A percentile compares a stretch with the other conserved stretches of the same genome.
These are phyloP conservation scores for Phialophora chinensis DNA, from an alignment of 2,329 filamentous ascomycete genomes.

Conservation along the genomic window DNA sequence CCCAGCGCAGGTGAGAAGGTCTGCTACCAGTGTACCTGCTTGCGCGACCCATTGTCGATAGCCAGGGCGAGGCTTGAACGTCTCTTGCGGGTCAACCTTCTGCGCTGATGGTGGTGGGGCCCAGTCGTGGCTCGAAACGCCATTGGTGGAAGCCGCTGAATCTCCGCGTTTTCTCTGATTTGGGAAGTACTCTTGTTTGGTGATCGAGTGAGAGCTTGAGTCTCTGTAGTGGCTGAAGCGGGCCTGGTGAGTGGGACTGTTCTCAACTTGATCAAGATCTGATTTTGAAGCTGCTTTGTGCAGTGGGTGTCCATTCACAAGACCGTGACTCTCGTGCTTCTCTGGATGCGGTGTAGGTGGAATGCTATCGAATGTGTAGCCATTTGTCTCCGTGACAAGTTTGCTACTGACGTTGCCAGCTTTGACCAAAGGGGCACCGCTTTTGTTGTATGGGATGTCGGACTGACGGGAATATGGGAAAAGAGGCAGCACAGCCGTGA, in stretches of 20 bases:
- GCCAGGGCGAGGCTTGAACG: slow-evolving; percentile 82
- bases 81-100: slow-evolving; percentile 50
- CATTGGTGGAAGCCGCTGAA: slow-evolving; percentile 45
- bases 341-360: slow-evolving; percentile 82
- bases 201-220: slow-evolving; percentile 39
- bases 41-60: slow-evolving; percentile 99
- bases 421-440: slow-evolving; percentile 83
- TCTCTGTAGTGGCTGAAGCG: slow-evolving; percentile 48
- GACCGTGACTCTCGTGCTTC: slow-evolving; percentile 67
- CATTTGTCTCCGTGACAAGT: slow-evolving; percentile 47
- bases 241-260: slow-evolving; percentile 50
- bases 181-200: slow-evolving; percentile 49
- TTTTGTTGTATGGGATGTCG: slow-evolving; percentile 96
- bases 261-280: slow-evolving; percentile 64
- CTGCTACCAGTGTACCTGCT: slow-evolving; percentile 90
- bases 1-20: slow-evolving; percentile 91
- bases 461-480: slow-evolving; percentile 98
- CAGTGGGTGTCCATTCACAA: slow-evolving; percentile 72
- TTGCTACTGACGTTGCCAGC: slow-evolving; percentile 56
- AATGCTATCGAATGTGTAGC: slow-evolving; percentile 88
- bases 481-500: slow-evolving; percentile 90
- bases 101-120: slow-evolving; percentile 10
- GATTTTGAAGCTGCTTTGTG: slow-evolving; percentile 75
- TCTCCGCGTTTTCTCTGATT: slow-evolving; percentile 29
- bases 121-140: slow-evolving; percentile 67